These are phyloP conservation scores for Naganishia liquefaciens DNA, from an alignment of 1,284 basidiomycete species.

Conservation along the genomic window DNA sequence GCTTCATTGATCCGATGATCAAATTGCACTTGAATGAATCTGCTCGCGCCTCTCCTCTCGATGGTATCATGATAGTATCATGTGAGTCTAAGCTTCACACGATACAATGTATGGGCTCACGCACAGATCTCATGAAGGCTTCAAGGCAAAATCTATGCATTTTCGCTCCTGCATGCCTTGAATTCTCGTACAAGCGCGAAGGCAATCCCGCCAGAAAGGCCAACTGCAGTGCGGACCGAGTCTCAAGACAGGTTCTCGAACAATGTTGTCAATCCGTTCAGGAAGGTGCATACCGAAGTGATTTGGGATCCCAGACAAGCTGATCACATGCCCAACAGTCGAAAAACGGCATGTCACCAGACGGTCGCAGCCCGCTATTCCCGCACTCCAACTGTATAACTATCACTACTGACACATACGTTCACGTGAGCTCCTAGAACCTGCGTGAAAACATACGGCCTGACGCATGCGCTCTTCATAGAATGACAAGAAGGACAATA, in stretches of 20 bases:
- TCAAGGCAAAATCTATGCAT: conserved; percentile 23
- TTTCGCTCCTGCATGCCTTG: conserved; percentile 10
- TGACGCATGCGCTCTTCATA: not conserved
- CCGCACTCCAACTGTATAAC: conserved; percentile 12
- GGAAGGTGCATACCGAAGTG: not conserved
- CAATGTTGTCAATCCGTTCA: not conserved
- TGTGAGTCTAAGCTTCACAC: not conserved
- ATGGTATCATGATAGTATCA: conserved; percentile 7
- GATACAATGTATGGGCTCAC: not conserved
- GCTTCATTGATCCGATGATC: too few species aligned
- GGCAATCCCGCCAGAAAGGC: not conserved
- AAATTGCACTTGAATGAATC: too few species aligned
- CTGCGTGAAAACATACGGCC: too few species aligned
- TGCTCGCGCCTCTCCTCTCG: too few species aligned
- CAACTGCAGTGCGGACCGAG: conserved; percentile 3
- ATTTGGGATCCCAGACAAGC: not conserved
- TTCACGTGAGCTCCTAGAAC: conserved; percentile 5
- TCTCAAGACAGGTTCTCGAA: not conserved
- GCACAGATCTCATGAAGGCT: not conserved
- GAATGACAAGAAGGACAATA: conserved; percentile 9
- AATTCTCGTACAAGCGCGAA: conserved; percentile 2
- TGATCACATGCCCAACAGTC: not conserved
- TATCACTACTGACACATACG: conserved; percentile 20
- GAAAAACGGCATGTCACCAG: not conserved
- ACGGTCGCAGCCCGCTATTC: not conserved